Conservation (phyloP, 805 yeast species). For the Suhomyces kilbournensis region DNA sequence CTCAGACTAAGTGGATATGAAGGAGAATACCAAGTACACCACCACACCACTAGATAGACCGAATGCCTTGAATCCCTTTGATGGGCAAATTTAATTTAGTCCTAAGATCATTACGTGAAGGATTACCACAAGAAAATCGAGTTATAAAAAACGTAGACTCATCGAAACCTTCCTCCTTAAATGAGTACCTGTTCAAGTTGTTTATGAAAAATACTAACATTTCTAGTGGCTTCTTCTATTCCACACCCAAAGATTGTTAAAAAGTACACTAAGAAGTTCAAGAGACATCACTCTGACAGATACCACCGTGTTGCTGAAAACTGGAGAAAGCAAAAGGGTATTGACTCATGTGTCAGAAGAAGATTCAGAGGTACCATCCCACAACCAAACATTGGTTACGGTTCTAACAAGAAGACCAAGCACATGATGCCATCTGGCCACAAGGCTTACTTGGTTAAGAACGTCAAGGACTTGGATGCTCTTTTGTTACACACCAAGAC, state of each 20-base stretch:
- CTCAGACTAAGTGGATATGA: neutral
- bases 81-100: neutral
- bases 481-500: constrained; percentile 96
- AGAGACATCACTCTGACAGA: constrained; percentile 99
- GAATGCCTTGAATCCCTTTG: neutral
- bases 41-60: neutral
- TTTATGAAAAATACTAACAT: constrained; percentile 20
- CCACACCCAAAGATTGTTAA: constrained; percentile 99
- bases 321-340: constrained; percentile 99
- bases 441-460: constrained; percentile 93
- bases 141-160: neutral
- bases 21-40: neutral
- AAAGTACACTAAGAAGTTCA: constrained; percentile 98
- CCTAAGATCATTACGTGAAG: neutral
- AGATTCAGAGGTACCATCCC: constrained; percentile 99
- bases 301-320: constrained; percentile 96
- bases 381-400: constrained; percentile 99
- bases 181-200: neutral
- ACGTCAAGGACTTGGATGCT: constrained; percentile 90
- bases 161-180: neutral
- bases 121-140: too few relatives aligned
- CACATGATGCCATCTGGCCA: constrained; percentile 96
- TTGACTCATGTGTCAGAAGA: constrained; percentile 99
- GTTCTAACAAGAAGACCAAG: constrained; percentile 98
- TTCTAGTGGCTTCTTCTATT: constrained; percentile 86